Base-by-base conservation (phyloP, 768 basidiomycete species). In the Xerocomus brunneocitrinus region DNA sequence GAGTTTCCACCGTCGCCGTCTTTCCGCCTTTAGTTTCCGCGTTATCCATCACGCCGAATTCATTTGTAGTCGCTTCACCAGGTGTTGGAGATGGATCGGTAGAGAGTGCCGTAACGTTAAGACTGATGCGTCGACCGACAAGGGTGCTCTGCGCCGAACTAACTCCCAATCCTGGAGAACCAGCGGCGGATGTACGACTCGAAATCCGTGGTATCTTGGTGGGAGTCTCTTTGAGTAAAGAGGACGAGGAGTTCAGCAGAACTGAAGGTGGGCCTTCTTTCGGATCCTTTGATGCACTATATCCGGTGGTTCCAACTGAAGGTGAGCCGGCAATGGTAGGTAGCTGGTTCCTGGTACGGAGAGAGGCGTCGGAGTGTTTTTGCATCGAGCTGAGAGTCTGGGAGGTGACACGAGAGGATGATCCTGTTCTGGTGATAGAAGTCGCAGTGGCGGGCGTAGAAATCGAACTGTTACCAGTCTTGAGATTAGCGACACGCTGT, bases 301-400 rank as follows among this genome's bases (percentile, higher is more conserved):
- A 76, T 40, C 76, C 79, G 13, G 74, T 76, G 30, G 81, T 82
- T 45, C 84, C 87, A 45, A 92, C 88, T 12, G 93, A 95, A 4
- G 94, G 94, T 3, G 93, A 95, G 31, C 94, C 94, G 30, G 93
- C 91, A 52, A 95, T 95, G 10, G 94, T 94, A 8, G 92, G 93
- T 9, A 95, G 73, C 60, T 85, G 82, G 64, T 83, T 81, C 55
- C 89, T 83, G 48, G 72, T 80, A 22, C 91, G 85, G 49, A 91
- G 78, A 30, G 91, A 91, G 6, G 83, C 74, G 65, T 93, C 91
- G 12, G 91, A 90, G 53, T 87, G 87, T 66, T 91, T 91, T 67
- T 89, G 88, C 83, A 91, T 80, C 2, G 90, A 91, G 64, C 87
- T 91, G 55, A 83, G 81, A 28, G 91, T 91, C 62, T 91, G 91